Conservation (phyloP, 2,329 filamentous ascomycete genomes). For the Epichloe amarillans region DNA sequence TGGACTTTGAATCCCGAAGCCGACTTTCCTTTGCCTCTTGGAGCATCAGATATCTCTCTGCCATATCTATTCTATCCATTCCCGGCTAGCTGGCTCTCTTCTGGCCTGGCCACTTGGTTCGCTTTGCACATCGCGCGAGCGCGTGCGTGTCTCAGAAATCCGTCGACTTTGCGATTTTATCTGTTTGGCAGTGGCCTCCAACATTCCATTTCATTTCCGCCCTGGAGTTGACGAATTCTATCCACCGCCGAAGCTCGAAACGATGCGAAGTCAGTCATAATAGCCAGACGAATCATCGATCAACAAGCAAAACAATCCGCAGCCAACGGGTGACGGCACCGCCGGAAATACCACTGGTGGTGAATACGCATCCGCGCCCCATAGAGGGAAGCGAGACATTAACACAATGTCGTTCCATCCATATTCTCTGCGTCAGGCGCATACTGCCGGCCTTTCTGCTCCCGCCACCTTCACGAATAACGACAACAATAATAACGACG, state of each 20-base stretch:
- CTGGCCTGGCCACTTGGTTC: background rate
- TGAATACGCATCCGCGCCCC: constrained; percentile 4
- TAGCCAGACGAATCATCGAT: background rate
- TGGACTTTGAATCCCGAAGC: background rate
- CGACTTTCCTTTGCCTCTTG: background rate
- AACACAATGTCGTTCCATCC: constrained; percentile 41
- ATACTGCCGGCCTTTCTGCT: constrained; percentile 28
- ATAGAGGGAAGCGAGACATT: constrained; percentile 11
- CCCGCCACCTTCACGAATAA: constrained; percentile 1
- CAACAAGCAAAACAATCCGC: background rate
- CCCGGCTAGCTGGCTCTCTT: background rate
- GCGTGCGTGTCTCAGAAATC: constrained; percentile 1
- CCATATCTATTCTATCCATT: background rate
- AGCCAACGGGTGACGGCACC: background rate
- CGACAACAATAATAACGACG: constrained; percentile 23
- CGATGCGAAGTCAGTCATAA: constrained; percentile 1
- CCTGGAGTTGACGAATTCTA: background rate
- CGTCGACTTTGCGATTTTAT: background rate
- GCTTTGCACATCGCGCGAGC: background rate
- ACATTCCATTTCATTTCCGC: background rate
- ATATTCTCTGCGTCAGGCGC: constrained; percentile 45
- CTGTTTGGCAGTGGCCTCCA: background rate
- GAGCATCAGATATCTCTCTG: background rate
- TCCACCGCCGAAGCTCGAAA: background rate
- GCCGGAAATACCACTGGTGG: background rate